Percentiles rank a stretch among this genome's conserved stretches.
Evolutionary conservation across 208 protist species (phyloP).

Genomic region (Porcisia hertigi): DNA sequence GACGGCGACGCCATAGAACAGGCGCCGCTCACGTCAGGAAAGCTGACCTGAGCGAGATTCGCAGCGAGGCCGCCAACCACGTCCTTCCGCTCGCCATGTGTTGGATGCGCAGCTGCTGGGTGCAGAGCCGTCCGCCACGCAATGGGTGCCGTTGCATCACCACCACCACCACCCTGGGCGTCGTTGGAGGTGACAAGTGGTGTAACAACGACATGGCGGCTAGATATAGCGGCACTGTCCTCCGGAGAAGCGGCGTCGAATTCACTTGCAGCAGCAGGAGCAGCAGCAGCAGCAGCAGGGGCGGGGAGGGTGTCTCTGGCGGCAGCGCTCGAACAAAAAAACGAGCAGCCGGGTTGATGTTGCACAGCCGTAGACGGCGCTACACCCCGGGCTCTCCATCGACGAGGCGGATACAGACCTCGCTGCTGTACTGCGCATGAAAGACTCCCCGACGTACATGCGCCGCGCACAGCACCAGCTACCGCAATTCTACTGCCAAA

Average conservation of each 20-base stretch:
- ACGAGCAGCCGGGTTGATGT: neutral
- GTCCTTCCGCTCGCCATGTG: neutral
- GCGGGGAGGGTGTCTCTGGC: neutral
- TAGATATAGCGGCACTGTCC: neutral
- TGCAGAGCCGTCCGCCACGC: neutral
- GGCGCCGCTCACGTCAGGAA: neutral
- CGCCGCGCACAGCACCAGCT: neutral
- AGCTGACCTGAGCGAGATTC: neutral
- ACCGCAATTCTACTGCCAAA: neutral
- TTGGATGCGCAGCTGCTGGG: neutral
- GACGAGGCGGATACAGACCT: constrained; percentile 14
- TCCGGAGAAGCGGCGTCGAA: neutral
- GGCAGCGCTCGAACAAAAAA: neutral
- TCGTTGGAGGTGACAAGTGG: neutral
- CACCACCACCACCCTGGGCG: neutral
- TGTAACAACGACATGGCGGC: neutral
- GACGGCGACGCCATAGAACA: neutral
- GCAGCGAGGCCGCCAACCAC: neutral
- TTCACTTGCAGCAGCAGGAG: neutral
- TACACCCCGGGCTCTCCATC: constrained; percentile 9
- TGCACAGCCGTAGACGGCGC: neutral
- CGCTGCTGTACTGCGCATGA: neutral
- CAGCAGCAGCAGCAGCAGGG: neutral
- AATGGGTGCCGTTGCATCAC: neutral
- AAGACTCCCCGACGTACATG: neutral